These are phyloP conservation scores for Linanthus parryae DNA, from an alignment of 148 eudicot species.

Conservation along the genomic window DNA sequence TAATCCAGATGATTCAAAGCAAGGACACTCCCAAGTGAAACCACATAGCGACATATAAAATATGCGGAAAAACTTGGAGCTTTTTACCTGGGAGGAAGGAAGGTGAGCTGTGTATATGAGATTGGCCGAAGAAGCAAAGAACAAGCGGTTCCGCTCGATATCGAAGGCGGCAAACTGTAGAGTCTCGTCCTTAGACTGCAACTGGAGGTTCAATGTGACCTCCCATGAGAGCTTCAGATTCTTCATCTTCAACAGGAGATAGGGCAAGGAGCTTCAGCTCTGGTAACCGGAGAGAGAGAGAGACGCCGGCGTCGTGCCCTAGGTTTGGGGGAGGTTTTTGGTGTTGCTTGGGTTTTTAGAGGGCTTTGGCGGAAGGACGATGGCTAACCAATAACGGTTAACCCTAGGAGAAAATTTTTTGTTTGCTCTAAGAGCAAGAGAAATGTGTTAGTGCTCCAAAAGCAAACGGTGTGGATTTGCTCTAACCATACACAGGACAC, in stretches of 20 bases:
- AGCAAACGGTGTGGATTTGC: no score
- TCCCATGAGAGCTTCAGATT: conserved; percentile 71
- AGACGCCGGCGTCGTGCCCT: no score
- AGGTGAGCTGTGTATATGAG: conserved; percentile 49
- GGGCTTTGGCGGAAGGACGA: no score
- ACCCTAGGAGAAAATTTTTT: no score
- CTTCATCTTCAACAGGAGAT: conserved; percentile 33
- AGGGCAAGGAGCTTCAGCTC: neutral
- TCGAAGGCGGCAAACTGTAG: conserved; percentile 67
- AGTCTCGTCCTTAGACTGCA: conserved; percentile 45
- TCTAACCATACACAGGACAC: no score
- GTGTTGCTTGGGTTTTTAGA: no score
- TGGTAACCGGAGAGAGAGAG: neutral
- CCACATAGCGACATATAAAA: neutral
- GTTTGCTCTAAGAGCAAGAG: no score
- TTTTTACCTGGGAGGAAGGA: conserved; percentile 46
- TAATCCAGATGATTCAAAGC: neutral
- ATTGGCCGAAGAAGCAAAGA: conserved; percentile 71
- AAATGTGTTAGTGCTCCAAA: no score
- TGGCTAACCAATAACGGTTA: no score
- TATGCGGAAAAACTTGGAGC: neutral
- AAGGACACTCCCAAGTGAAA: neutral
- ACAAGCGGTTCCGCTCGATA: conserved; percentile 80
- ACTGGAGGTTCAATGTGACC: conserved; percentile 40
- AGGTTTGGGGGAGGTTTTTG: no score